phyloP scores from a whole-genome alignment of 1,284 basidiomycete genomes.

The Leccinum pachyderme region DNA sequence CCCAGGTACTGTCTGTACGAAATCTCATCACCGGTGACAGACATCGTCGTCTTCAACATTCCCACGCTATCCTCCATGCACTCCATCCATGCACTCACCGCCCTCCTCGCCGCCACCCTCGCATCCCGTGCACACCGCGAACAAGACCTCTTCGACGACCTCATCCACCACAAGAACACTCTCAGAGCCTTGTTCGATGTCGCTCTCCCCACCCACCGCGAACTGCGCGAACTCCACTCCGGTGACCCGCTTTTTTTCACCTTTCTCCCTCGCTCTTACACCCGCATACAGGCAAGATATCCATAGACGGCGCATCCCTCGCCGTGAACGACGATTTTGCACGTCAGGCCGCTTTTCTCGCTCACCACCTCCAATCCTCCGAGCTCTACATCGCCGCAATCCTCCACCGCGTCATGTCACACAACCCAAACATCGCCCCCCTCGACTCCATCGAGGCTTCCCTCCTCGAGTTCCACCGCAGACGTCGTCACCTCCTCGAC shows the following conservation, averaged over 20 bases:
- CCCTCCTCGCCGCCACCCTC: conserved; percentile 40
- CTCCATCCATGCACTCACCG: conserved; percentile 32
- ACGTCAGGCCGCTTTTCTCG: conserved; percentile 71
- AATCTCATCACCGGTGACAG: conserved; percentile 56
- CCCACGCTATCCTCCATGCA: background rate
- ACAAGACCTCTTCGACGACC: conserved; percentile 72
- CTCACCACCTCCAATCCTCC: conserved; percentile 73
- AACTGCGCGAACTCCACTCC: conserved; percentile 70
- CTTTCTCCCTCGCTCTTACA: conserved; percentile 2
- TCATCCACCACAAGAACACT: conserved; percentile 62
- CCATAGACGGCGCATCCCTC: conserved; percentile 56
- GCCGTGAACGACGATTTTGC: conserved; percentile 72
- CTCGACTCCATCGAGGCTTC: conserved; percentile 60
- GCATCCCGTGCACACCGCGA: conserved; percentile 50
- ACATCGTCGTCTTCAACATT: background rate
- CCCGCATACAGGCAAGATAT: conserved; percentile 52
- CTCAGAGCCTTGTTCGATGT: conserved; percentile 64
- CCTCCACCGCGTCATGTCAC: conserved; percentile 60
- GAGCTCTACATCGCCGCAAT: conserved; percentile 73
- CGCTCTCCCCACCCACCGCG: conserved; percentile 56
- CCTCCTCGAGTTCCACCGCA: conserved; percentile 63
- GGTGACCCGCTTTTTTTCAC: conserved; percentile 43
- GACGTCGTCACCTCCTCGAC: conserved; percentile 65
- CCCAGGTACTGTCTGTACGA: conserved; percentile 71
- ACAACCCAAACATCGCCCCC: conserved; percentile 60